These are phyloP conservation scores for Camelina laxa DNA, from an alignment of 345 rosid genomes.

Conservation along the genomic window DNA sequence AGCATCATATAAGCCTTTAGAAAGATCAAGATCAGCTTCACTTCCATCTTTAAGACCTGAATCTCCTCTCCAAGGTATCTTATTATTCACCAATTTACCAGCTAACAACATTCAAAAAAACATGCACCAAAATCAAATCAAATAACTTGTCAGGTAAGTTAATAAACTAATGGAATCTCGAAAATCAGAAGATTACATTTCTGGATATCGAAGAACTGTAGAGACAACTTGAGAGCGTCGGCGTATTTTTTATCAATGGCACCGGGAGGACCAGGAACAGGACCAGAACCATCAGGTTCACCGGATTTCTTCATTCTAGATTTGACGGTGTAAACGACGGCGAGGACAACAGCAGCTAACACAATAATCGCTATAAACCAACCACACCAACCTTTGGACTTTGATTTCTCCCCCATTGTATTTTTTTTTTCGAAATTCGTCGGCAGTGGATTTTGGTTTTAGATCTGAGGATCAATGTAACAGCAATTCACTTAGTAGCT, in stretches of 20 bases:
- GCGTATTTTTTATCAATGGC: conserved; percentile 77
- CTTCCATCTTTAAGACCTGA: conserved; percentile 84
- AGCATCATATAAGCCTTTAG: conserved; percentile 92
- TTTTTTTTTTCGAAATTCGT: background rate
- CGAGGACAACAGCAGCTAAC: conserved; percentile 56
- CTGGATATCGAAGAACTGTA: conserved; percentile 91
- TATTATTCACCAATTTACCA: conserved; percentile 68
- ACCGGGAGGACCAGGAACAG: conserved; percentile 91
- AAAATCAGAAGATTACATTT: conserved; percentile 56
- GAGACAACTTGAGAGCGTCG: conserved; percentile 75
- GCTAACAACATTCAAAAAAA: conserved; percentile 53
- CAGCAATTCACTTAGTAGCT: conserved; percentile 3
- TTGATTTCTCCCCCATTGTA: conserved; percentile 70
- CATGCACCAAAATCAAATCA: background rate
- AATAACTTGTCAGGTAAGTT: background rate
- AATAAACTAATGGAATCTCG: background rate
- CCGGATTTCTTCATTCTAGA: conserved; percentile 53
- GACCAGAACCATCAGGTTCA: conserved; percentile 44
- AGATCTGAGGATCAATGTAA: conserved; percentile 28
- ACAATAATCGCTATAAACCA: conserved; percentile 69
- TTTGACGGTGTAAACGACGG: conserved; percentile 61
- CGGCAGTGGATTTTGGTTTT: too few species aligned
- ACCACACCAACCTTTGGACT: conserved; percentile 65
- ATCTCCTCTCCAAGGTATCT: conserved; percentile 92
- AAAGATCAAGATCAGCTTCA: conserved; percentile 62